Percentiles rank a stretch among this genome's conserved stretches.
phyloP scores from a whole-genome alignment of 768 basidiomycete species.

The Suillus occidentalis region DNA sequence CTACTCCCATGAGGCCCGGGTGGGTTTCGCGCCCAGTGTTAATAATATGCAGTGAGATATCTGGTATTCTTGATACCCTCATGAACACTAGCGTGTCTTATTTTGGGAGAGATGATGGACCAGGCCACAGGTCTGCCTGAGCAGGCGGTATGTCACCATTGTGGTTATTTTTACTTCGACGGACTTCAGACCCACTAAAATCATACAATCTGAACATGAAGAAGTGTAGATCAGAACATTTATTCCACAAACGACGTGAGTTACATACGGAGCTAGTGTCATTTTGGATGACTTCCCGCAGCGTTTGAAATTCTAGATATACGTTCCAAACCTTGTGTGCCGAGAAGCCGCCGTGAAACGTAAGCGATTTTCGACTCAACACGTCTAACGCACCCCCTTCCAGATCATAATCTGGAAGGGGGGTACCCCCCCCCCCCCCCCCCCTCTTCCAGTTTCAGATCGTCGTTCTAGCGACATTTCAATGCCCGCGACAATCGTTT shows the following conservation, averaged over 20 bases:
- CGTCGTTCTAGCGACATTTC: too few relatives aligned
- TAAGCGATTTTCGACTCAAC: too few relatives aligned
- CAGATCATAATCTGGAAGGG: too few relatives aligned
- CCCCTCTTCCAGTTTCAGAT: too few relatives aligned
- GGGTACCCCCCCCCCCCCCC: too few relatives aligned
- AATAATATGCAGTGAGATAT: slow-evolving; percentile 34
- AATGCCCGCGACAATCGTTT: too few relatives aligned
- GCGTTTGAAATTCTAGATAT: too few relatives aligned
- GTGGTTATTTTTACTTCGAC: neutral
- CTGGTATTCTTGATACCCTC: neutral
- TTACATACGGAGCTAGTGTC: neutral
- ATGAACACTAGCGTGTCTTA: neutral
- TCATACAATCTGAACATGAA: neutral
- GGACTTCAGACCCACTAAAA: neutral
- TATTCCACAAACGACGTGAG: neutral
- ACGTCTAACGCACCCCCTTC: too few relatives aligned
- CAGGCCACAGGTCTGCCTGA: neutral
- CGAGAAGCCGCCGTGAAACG: too few relatives aligned
- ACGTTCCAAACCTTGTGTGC: too few relatives aligned
- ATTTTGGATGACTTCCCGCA: too few relatives aligned
- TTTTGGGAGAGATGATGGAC: neutral
- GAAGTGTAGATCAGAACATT: neutral
- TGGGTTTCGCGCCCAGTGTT: slow-evolving; percentile 59
- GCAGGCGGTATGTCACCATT: neutral
- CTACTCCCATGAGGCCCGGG: slow-evolving; percentile 50